Evolutionary conservation across 768 basidiomycete species (phyloP).

Genomic region (Scleroderma bovista): DNA sequence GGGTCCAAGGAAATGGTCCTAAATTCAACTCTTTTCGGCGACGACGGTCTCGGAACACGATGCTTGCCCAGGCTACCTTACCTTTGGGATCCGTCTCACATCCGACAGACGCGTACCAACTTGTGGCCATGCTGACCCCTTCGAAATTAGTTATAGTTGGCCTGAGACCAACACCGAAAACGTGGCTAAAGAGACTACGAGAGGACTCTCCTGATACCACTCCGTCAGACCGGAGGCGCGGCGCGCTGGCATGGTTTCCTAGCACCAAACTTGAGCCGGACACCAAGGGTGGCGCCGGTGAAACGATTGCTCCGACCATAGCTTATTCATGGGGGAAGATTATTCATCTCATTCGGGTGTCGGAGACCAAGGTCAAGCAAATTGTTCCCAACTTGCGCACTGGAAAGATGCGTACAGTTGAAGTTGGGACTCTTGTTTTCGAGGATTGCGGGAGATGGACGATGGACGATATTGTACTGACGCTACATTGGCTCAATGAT

Average conservation of each 20-base stretch:
- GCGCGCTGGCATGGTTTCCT: constrained; percentile 80
- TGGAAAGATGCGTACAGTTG: constrained; percentile 53
- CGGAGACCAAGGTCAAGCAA: constrained; percentile 52
- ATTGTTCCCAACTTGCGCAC: constrained; percentile 46
- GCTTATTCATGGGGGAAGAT: constrained; percentile 81
- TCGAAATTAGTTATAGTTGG: constrained; percentile 91
- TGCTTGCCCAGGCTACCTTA: constrained; percentile 76
- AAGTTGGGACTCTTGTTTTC: constrained; percentile 61
- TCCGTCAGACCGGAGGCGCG: constrained; percentile 47
- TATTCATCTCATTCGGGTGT: constrained; percentile 60
- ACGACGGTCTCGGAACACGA: constrained; percentile 52
- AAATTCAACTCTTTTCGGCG: constrained; percentile 33
- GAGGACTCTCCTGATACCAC: constrained; percentile 39
- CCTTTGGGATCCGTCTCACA: constrained; percentile 74
- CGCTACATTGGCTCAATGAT: constrained; percentile 83
- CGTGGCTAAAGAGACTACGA: constrained; percentile 79
- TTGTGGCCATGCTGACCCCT: constrained; percentile 84
- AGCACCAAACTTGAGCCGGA: constrained; percentile 37
- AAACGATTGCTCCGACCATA: constrained; percentile 53
- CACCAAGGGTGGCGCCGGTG: constrained; percentile 10
- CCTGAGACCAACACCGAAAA: constrained; percentile 84
- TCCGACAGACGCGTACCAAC: constrained; percentile 70
- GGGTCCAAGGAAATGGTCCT: constrained; percentile 7
- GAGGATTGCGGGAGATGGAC: constrained; percentile 56
- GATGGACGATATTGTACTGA: constrained; percentile 57